Evolutionary conservation across 495 filamentous ascomycete species (phyloP).

Genomic region (Xylaria curta): DNA sequence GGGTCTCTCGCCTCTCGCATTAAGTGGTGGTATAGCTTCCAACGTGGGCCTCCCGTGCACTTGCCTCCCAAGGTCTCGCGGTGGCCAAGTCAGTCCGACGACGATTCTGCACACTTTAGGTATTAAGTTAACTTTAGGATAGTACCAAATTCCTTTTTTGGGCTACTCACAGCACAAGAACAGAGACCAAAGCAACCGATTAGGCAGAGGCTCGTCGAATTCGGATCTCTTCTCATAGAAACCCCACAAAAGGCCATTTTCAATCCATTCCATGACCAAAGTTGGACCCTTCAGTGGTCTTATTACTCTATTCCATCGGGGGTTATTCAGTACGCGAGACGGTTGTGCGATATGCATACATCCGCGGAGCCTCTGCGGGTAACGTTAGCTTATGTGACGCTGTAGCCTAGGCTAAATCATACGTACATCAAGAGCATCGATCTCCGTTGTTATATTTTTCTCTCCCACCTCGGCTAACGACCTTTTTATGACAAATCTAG

Average conservation of each 20-base stretch:
- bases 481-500: conserved; percentile 32
- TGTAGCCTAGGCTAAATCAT: neutral
- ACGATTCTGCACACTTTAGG: conserved; percentile 32
- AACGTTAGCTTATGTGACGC: neutral
- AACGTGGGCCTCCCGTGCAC: neutral
- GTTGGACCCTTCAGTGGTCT: conserved; percentile 17
- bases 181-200: conserved; percentile 35
- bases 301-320: conserved; percentile 1
- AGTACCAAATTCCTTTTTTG: neutral
- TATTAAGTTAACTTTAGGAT: neutral
- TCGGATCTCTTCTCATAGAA: conserved; percentile 21
- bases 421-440: conserved; percentile 26
- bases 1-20: conserved; percentile 12
- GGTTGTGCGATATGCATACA: conserved; percentile 29
- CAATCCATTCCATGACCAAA: conserved; percentile 34
- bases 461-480: conserved; percentile 1
- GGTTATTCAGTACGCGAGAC: conserved; percentile 11
- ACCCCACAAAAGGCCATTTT: conserved; percentile 23
- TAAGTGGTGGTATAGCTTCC: conserved; percentile 23
- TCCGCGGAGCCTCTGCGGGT: conserved; percentile 27
- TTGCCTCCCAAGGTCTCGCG: neutral
- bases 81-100: conserved; percentile 34
- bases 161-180: conserved; percentile 32
- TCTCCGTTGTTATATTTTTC: conserved; percentile 16
- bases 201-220: conserved; percentile 30